Evolutionary conservation across 257 asterid species (phyloP), one percentile per base, ranked within the genome.

Genomic region (Gynochthodes officinalis): DNA sequence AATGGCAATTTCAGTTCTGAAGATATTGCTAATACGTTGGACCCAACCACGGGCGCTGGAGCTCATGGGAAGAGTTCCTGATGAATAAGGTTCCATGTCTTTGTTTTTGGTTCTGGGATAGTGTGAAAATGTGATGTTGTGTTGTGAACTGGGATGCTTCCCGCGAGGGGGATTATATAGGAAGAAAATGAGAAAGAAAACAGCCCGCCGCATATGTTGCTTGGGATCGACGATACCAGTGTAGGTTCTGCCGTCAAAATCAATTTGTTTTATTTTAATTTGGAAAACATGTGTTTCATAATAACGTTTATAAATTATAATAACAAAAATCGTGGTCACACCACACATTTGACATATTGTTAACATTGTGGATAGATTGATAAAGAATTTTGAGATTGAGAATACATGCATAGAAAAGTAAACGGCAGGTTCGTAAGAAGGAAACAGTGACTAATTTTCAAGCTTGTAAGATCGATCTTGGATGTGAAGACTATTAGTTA

Each of bases 11-110:
- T 82, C 86, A 27, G 71, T 42, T 25, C 71, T 35, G 69, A 82
- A 79, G 0, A 73, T 67, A 52, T 19, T 75, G 69, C 79, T 73
- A 2, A 82, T 73, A 27, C 80, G 69, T 1, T 78, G 79, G 7
- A 74, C 80, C 86, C 86, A 82, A 11, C 71, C 69, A 7, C 67
- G 25, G n/a, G 80, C 74, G 13, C 81, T 43, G 35, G 79, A 72
- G 48, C 70, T 67, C 25, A 79, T 69, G 35, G 80, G 71, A 54
- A 72, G 67, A 3, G 74, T 72, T 0, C 44, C 63, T 11, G 15
- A 5, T 21, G 71, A 57, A 42, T 13, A 63, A 1, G 48, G 55
- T 11, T 71, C 60, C 79, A 69, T 75, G 39, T 39, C 28, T 23
- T 43, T 0, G 59, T 5, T 7, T 6, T 18, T 32, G 23, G 11